phyloP scores from a whole-genome alignment of 192 early-diverging fungal species.

The Thamnidium elegans region DNA sequence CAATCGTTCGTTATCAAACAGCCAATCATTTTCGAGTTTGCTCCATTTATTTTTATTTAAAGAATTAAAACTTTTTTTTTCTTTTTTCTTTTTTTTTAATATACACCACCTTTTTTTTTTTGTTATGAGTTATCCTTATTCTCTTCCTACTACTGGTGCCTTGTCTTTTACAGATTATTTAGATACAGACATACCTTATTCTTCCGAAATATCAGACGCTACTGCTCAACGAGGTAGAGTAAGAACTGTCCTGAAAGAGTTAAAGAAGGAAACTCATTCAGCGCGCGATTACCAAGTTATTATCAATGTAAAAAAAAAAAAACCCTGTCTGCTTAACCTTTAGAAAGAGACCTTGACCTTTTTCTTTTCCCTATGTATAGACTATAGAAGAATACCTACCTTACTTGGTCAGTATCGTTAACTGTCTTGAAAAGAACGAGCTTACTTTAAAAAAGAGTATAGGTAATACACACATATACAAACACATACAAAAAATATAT shows the following conservation, averaged over 20 bases:
- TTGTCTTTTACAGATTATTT: slow-evolving; percentile 54
- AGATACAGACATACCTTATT: slow-evolving; percentile 37
- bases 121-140: slow-evolving; percentile 50
- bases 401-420: slow-evolving; percentile 41
- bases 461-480: slow-evolving; percentile 10
- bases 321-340: neutral
- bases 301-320: slow-evolving; percentile 27
- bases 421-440: slow-evolving; percentile 37
- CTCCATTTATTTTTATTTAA: neutral
- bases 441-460: slow-evolving; percentile 32
- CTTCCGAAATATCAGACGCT: slow-evolving; percentile 51
- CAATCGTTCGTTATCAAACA: too few species aligned
- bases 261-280: slow-evolving; percentile 43
- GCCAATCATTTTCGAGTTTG: too few species aligned
- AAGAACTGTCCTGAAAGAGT: slow-evolving; percentile 48
- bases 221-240: slow-evolving; percentile 55
- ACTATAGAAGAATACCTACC: slow-evolving; percentile 48
- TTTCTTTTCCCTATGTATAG: slow-evolving; percentile 19
- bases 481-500: neutral
- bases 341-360: neutral
- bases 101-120: neutral
- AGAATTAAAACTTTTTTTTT: neutral
- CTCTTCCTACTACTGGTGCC: slow-evolving; percentile 53
- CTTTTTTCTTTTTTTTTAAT: slow-evolving; percentile 3
- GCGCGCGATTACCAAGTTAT: slow-evolving; percentile 47